These are phyloP conservation scores for Fusarium goolgardi DNA, from an alignment of 2,329 filamentous ascomycete species.

Conservation along the genomic window DNA sequence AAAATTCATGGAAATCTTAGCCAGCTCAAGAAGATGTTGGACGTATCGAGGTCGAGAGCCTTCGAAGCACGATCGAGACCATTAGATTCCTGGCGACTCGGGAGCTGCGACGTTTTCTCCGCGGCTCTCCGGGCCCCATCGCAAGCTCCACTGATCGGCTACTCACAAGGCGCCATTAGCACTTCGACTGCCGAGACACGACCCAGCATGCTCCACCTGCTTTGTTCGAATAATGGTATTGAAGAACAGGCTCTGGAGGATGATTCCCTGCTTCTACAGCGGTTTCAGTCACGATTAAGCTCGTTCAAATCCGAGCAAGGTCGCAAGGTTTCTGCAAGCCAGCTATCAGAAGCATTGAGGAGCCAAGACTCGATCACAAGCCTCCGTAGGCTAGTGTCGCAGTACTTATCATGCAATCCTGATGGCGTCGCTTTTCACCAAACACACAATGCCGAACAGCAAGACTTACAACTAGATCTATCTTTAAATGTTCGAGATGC, in stretches of 20 bases:
- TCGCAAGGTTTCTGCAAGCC: slow-evolving; percentile 1
- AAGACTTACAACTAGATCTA: slow-evolving; percentile 18
- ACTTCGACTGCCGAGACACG: slow-evolving; percentile 16
- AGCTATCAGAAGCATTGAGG: slow-evolving; percentile 40
- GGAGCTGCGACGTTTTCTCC: slow-evolving; percentile 58
- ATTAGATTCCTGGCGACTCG: slow-evolving; percentile 54
- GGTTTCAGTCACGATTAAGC: slow-evolving; percentile 50
- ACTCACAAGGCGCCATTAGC: slow-evolving; percentile 12
- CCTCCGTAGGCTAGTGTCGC: slow-evolving; percentile 50
- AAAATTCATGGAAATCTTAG: slow-evolving; percentile 46
- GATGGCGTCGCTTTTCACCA: slow-evolving; percentile 11
- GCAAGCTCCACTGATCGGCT: slow-evolving; percentile 26
- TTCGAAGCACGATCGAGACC: slow-evolving; percentile 44
- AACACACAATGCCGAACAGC: not conserved
- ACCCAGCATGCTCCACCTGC: slow-evolving; percentile 30
- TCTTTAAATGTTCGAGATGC: slow-evolving; percentile 41
- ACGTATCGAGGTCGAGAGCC: slow-evolving; percentile 43
- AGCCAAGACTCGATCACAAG: slow-evolving; percentile 44
- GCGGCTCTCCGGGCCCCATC: slow-evolving; percentile 50
- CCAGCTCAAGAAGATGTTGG: slow-evolving; percentile 48
- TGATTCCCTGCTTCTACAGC: slow-evolving; percentile 52
- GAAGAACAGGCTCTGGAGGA: slow-evolving; percentile 32
- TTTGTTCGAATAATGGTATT: slow-evolving; percentile 42
- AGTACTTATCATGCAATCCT: slow-evolving; percentile 43
- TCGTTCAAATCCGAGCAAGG: slow-evolving; percentile 23